Evolutionary conservation across 495 filamentous ascomycete genomes (phyloP), one percentile per base, ranked within the genome.

Genomic region (Delitschia confertaspora): DNA sequence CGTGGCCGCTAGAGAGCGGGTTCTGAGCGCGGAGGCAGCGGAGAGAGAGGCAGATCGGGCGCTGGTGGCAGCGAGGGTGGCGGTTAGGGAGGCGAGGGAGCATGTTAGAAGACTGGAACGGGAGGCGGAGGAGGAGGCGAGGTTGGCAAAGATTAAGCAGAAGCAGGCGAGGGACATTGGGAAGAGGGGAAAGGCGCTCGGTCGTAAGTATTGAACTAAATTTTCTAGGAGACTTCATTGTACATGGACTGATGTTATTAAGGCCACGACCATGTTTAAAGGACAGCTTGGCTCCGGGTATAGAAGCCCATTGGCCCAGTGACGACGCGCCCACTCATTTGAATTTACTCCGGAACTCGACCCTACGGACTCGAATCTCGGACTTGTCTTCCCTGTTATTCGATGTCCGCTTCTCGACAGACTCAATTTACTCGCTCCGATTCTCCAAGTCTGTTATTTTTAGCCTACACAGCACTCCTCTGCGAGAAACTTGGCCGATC

Each of bases 101-200:
- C 73, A 82, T 44, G 75, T 81, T 6, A 75, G 70, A 64, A 60
- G 61, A 14, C 60, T 83, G 5, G 79, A 82, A 62, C 60, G 66
- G 24, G 79, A 82, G 62, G 79, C 78, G 0, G 65, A 69, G 39
- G 76, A 82, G 57, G 75, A 82, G 37, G 69, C 70, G n/a, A 58
- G 71, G 19, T 51, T 69, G 6, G 79, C 79, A 16, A 79, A 73
- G 65, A 75, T 81, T 33, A 83, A 83, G 70, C 73, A 79, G 55
- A 67, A 70, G 45, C 72, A 82, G 50, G 78, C 77, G 0, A 72
- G 66, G 42, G 66, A 68, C 44, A 72, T 83, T 17, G 73, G 71
- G 21, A 81, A 80, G 73, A 62, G 76, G 19, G 78, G 72, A n/a
- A 73, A 77, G 65, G 67, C 70, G 11, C 71, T 82, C 51, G 78